A percentile compares a stretch with the other conserved stretches of the same genome.
Conservation (phyloP, 2,329 filamentous ascomycete species). For the Endothia cerciana region DNA sequence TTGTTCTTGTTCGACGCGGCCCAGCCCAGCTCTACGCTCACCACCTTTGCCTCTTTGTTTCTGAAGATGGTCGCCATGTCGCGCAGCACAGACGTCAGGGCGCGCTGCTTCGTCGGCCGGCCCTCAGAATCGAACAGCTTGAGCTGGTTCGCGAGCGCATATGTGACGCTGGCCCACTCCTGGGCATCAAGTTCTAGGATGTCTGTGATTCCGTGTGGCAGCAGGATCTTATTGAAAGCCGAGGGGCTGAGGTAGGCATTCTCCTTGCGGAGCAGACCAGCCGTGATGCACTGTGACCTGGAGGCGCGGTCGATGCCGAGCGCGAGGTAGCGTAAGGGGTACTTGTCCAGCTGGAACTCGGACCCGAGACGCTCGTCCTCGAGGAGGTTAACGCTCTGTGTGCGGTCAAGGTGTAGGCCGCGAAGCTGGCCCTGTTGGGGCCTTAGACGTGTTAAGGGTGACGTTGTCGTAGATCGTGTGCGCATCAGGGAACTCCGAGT, state of each 20-base stretch:
- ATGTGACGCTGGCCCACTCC: background rate
- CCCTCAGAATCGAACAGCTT: slow-evolving; percentile 39
- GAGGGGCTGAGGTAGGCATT: background rate
- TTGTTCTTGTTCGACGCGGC: slow-evolving; percentile 30
- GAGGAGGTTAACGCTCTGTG: background rate
- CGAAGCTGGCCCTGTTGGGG: slow-evolving; percentile 15
- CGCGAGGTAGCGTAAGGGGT: slow-evolving; percentile 56
- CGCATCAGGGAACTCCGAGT: background rate
- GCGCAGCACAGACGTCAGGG: slow-evolving; percentile 53
- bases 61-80: slow-evolving; percentile 56
- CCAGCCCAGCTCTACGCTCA: slow-evolving; percentile 44
- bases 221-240: slow-evolving; percentile 37
- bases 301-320: slow-evolving; percentile 68
- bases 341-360: slow-evolving; percentile 39
- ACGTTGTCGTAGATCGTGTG: background rate
- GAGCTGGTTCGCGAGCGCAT: slow-evolving; percentile 51
- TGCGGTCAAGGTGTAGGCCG: slow-evolving; percentile 21
- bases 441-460: background rate
- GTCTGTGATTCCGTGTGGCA: slow-evolving; percentile 41
- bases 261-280: background rate
- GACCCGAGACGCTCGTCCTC: slow-evolving; percentile 50
- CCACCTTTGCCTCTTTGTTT: slow-evolving; percentile 49
- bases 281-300: slow-evolving; percentile 64
- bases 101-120: background rate
- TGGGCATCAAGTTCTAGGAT: slow-evolving; percentile 14